Evolutionary conservation across 2,329 filamentous ascomycete species (phyloP), one percentile per base, ranked within the genome.

Genomic region (Aspergillus fumigatus): DNA sequence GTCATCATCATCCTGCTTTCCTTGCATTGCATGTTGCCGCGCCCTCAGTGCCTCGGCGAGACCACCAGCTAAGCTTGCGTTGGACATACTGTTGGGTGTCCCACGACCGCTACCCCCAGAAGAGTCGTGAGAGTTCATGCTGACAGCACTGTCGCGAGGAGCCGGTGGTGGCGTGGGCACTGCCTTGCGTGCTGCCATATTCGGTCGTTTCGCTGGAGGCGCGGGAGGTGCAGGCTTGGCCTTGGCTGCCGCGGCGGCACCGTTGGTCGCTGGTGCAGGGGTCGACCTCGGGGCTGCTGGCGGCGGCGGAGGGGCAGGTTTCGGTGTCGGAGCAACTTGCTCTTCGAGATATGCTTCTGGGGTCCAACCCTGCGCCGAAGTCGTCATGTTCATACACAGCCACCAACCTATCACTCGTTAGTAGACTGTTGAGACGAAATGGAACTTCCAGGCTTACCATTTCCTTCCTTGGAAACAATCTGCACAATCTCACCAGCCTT

Each of bases 321-420:
- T 83, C 9, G 86, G 82, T 7, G 81, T 78, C 11, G 84, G 78
- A 25, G 82, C 82, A 3, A 66, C 68, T 57, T 77, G 71, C 59
- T 97, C 92, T 75, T 97, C 89, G 8, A 99, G 88, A 68, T 99
- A 99, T 21, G 93, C 91, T 21, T 92, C 89, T 0, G 94, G 94
- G 3, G 94, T 86, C 94, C 94, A 99, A 52, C 92, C 94, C 74
- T 94, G 90, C n/a, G 84, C 84, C 63, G 81, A 80, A 49, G 80
- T 80, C 66, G 84, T 77, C 50, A 78, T 76, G 60, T 88, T 89
- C 79, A 91, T 93, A 61, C 88, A 94, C 49, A 97, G 81, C 93
- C 93, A 97, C 94, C 94, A 99, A 53, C 94, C 93, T 96, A 64
- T 41, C 45, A 17, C 52, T 54, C 21, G 55, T 76, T 58, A 74